Evolutionary conservation across 345 rosid species (phyloP).

Genomic region (Pugionium cornutum): DNA sequence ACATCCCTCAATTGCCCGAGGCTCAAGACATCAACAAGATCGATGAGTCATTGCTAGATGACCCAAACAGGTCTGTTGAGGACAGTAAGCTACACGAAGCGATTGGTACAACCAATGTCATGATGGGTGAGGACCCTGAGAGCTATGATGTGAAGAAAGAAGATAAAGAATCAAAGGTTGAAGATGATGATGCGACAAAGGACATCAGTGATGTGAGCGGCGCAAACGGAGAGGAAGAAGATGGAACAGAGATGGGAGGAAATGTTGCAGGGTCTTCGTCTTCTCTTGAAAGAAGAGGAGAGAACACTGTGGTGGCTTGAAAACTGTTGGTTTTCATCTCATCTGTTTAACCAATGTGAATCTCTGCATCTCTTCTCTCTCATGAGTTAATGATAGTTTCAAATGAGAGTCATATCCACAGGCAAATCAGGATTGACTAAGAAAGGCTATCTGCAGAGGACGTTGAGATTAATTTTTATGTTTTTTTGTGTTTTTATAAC

Average conservation of each 20-base stretch:
- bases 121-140: constrained; percentile 40
- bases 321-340: too few species aligned
- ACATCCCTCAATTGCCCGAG: constrained; percentile 35
- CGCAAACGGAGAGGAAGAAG: constrained; percentile 29
- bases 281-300: constrained; percentile 39
- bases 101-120: constrained; percentile 31
- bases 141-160: constrained; percentile 40
- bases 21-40: constrained; percentile 40
- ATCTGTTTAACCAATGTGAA: too few species aligned
- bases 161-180: too few species aligned
- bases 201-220: constrained; percentile 20
- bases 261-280: constrained; percentile 32
- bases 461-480: too few species aligned
- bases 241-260: constrained; percentile 32
- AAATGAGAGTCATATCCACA: too few species aligned
- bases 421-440: too few species aligned
- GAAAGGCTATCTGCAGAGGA: too few species aligned
- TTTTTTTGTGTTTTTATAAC: too few species aligned
- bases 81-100: constrained; percentile 37
- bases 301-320: constrained; percentile 32
- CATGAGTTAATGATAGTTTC: too few species aligned
- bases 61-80: constrained; percentile 34
- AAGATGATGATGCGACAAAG: constrained; percentile 23
- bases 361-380: too few species aligned
- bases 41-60: constrained; percentile 40